phyloP scores from a whole-genome alignment of 345 rosid genomes.

The Erodium maritimum region DNA sequence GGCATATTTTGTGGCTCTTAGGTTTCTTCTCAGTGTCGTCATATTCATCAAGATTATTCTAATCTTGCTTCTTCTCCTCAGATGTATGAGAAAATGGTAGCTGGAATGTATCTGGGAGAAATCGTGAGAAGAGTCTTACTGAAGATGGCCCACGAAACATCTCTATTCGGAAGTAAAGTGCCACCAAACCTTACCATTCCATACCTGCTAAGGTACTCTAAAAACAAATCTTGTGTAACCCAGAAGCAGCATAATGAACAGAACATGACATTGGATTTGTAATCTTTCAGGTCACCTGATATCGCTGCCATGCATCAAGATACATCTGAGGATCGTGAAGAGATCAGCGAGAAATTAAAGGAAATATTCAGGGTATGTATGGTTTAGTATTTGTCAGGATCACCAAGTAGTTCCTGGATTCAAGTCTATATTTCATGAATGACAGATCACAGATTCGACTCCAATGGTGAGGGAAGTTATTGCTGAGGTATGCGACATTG shows the following conservation, averaged over 20 bases:
- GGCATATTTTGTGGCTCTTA: background rate
- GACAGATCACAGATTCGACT: constrained; percentile 35
- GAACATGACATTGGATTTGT: too few relatives aligned
- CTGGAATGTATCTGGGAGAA: constrained; percentile 66
- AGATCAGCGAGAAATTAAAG: constrained; percentile 13
- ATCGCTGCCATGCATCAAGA: constrained; percentile 33
- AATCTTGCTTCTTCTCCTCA: constrained; percentile 8
- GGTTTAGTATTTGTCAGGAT: background rate
- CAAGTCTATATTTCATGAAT: background rate
- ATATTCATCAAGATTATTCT: background rate
- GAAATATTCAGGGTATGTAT: constrained; percentile 10
- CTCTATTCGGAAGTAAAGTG: constrained; percentile 37
- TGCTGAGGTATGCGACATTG: constrained; percentile 52
- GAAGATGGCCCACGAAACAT: constrained; percentile 46
- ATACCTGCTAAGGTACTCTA: constrained; percentile 33
- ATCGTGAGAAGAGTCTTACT: constrained; percentile 56
- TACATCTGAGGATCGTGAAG: constrained; percentile 16
- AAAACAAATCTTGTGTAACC: background rate
- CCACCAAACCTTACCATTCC: constrained; percentile 46
- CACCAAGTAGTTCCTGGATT: background rate
- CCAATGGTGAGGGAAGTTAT: constrained; percentile 36
- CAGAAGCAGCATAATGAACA: background rate
- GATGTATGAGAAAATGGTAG: constrained; percentile 50
- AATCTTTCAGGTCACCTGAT: constrained; percentile 11
- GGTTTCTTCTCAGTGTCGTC: background rate